Evolutionary conservation across 2,329 filamentous ascomycete species (phyloP).

Genomic region (Venturia effusa): DNA sequence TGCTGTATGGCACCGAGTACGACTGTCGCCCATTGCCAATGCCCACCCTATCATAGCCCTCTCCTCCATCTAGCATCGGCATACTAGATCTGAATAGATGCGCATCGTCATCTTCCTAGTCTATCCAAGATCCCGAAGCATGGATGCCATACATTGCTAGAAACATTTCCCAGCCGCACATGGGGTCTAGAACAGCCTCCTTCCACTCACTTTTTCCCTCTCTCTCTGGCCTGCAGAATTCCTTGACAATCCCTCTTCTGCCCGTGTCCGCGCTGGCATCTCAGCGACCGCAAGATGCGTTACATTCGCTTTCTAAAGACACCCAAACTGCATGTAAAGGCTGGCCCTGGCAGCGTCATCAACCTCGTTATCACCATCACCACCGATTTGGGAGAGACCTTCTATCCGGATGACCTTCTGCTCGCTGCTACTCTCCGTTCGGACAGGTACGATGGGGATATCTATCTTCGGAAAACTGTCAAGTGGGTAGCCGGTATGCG

Average conservation of each 20-base stretch:
- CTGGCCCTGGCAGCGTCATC: conserved; percentile 25
- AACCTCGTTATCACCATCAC: conserved; percentile 51
- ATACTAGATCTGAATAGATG: background rate
- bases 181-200: background rate
- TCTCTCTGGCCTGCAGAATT: background rate
- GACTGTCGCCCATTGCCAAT: background rate
- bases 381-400: conserved; percentile 57
- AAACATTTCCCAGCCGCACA: background rate
- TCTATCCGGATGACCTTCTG: conserved; percentile 39
- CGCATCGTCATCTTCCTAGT: background rate
- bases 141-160: background rate
- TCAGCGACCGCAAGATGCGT: conserved; percentile 23
- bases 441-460: conserved; percentile 23
- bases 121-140: background rate
- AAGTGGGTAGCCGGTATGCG: conserved; percentile 35
- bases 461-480: conserved; percentile 31
- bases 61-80: background rate
- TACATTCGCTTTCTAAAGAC: conserved; percentile 60
- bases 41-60: background rate
- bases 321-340: conserved; percentile 36
- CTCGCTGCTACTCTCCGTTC: conserved; percentile 30
- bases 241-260: background rate
- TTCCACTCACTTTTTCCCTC: background rate
- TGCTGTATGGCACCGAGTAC: too few relatives aligned
- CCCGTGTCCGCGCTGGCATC: background rate